phyloP scores from a whole-genome alignment of 2,329 filamentous ascomycete genomes.

The Chlorencoelia australis region DNA sequence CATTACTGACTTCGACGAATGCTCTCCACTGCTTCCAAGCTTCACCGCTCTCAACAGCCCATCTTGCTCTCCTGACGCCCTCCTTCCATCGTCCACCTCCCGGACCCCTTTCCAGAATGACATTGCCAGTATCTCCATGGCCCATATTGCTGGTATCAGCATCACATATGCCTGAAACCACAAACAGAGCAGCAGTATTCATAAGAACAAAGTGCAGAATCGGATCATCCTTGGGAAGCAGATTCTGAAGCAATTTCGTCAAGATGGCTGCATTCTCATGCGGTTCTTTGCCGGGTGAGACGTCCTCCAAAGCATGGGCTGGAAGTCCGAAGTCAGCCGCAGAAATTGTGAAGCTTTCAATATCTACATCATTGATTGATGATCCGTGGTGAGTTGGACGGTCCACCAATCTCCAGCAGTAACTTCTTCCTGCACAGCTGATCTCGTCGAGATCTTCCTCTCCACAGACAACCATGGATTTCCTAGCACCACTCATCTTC shows the following conservation, averaged over 20 bases:
- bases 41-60: constrained; percentile 78
- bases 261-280: constrained; percentile 81
- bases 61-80: constrained; percentile 75
- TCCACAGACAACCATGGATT: constrained; percentile 86
- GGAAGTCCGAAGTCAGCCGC: constrained; percentile 83
- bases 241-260: constrained; percentile 62
- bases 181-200: constrained; percentile 83
- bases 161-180: constrained; percentile 78
- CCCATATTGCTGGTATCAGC: constrained; percentile 73
- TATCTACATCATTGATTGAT: constrained; percentile 36
- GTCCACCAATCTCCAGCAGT: constrained; percentile 73
- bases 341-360: constrained; percentile 68
- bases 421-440: constrained; percentile 77
- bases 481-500: constrained; percentile 62
- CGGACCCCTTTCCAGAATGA: constrained; percentile 73
- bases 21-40: constrained; percentile 74
- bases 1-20: constrained; percentile 65
- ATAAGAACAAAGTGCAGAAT: constrained; percentile 90
- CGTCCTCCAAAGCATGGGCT: constrained; percentile 61
- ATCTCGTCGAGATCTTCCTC: constrained; percentile 94
- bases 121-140: constrained; percentile 66
- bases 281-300: constrained; percentile 78
- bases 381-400: constrained; percentile 31
- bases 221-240: constrained; percentile 66
- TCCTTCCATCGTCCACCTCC: constrained; percentile 91